These are phyloP conservation scores for Tuber umbilicatum DNA, from an alignment of 495 filamentous ascomycete genomes.

Conservation along the genomic window DNA sequence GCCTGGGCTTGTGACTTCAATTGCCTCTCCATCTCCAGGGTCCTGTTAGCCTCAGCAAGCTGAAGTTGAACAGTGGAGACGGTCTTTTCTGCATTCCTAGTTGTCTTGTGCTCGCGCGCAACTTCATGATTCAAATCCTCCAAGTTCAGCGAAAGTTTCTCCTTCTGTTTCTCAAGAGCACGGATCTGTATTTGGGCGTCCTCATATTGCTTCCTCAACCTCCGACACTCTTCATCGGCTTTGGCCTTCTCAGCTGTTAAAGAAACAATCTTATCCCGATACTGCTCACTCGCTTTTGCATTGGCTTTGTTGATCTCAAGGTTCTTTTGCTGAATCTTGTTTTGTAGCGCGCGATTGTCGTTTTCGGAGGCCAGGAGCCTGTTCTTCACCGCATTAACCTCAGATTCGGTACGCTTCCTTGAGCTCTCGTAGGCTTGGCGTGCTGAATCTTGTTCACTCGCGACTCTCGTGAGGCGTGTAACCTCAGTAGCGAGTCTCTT, in stretches of 20 bases:
- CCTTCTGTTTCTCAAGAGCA: constrained; percentile 88
- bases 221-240: constrained; percentile 74
- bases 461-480: constrained; percentile 71
- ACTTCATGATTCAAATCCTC: constrained; percentile 95
- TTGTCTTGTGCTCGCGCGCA: constrained; percentile 81
- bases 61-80: constrained; percentile 78
- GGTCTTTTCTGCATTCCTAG: constrained; percentile 81
- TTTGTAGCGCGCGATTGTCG: constrained; percentile 89
- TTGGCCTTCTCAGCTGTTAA: constrained; percentile 80
- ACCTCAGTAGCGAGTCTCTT: constrained; percentile 65
- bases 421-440: constrained; percentile 56
- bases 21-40: constrained; percentile 83
- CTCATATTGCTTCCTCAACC: constrained; percentile 74
- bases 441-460: constrained; percentile 84
- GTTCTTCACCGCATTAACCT: constrained; percentile 87
- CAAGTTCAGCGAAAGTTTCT: constrained; percentile 79
- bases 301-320: constrained; percentile 89
- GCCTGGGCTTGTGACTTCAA: constrained; percentile 76
- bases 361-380: constrained; percentile 90
- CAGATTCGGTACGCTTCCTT: constrained; percentile 64
- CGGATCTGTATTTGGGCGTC: constrained; percentile 79
- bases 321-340: constrained; percentile 96
- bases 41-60: constrained; percentile 80
- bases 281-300: constrained; percentile 76
- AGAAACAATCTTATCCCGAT: constrained; percentile 65